phyloP scores from a whole-genome alignment of 495 filamentous ascomycete species.

The Hypomontagnella monticulosa region DNA sequence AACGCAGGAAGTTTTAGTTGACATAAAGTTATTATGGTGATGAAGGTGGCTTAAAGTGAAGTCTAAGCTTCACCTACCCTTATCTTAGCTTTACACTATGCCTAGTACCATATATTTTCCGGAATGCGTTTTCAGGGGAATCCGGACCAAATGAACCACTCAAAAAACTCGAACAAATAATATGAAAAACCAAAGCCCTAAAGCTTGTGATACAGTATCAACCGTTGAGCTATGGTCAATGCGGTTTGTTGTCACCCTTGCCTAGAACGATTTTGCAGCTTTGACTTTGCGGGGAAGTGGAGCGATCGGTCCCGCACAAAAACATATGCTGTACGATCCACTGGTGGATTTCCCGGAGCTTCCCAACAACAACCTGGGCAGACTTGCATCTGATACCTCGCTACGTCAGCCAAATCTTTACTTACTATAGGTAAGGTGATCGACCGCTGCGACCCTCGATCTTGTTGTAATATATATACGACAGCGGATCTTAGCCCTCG shows the following conservation, averaged over 20 bases:
- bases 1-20: no score
- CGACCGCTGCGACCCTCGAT: slow-evolving; percentile 29
- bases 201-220: slow-evolving; percentile 3
- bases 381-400: slow-evolving; percentile 19
- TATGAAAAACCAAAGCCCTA: background rate
- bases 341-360: slow-evolving; percentile 6
- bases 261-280: background rate
- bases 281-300: slow-evolving; percentile 42
- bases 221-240: slow-evolving; percentile 16
- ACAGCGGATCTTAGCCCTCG: slow-evolving; percentile 1
- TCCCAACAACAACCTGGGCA: slow-evolving; percentile 15
- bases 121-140: no score
- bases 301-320: slow-evolving; percentile 11
- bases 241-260: background rate
- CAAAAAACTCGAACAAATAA: background rate
- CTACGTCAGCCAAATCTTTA: slow-evolving; percentile 29
- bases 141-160: no score
- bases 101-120: no score
- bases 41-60: background rate
- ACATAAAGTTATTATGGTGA: background rate
- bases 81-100: no score
- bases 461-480: background rate
- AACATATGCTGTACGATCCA: background rate
- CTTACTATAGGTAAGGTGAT: slow-evolving; percentile 28
- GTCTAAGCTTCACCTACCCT: background rate